These are phyloP conservation scores for Rosa hybrid DNA, from an alignment of 331 rosid species.

Conservation along the genomic window DNA sequence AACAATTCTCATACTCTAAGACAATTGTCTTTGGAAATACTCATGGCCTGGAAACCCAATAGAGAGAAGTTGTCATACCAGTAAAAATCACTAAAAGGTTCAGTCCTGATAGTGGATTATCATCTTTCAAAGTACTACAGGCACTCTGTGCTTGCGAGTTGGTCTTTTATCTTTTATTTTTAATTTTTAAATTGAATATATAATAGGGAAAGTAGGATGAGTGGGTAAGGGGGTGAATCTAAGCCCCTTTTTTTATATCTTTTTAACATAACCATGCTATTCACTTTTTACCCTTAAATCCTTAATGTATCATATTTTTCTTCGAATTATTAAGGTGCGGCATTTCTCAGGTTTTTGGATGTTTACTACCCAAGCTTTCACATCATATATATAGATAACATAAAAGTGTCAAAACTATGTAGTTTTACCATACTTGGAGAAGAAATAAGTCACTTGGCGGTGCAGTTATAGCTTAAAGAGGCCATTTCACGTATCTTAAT, in stretches of 20 bases:
- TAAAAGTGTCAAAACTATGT: background rate
- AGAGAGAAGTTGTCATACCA: background rate
- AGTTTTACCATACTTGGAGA: background rate
- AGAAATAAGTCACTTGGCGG: background rate
- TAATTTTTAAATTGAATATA: background rate
- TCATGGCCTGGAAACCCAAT: too few relatives aligned
- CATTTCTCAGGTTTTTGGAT: background rate
- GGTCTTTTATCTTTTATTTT: background rate
- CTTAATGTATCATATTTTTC: background rate
- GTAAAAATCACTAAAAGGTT: background rate
- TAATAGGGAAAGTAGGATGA: background rate
- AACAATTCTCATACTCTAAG: too few relatives aligned
- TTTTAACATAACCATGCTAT: background rate
- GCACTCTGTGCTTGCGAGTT: background rate
- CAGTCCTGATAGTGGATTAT: background rate
- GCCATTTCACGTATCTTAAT: background rate
- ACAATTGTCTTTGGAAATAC: too few relatives aligned
- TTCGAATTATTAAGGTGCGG: background rate
- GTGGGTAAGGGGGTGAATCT: background rate
- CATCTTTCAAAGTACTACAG: background rate
- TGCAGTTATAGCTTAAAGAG: background rate
- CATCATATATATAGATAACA: background rate
- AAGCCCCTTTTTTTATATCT: too few relatives aligned
- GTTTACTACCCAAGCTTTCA: too few relatives aligned
- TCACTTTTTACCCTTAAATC: background rate